Evolutionary conservation across 345 rosid species (phyloP).

Genomic region (Citrus cavaleriei): DNA sequence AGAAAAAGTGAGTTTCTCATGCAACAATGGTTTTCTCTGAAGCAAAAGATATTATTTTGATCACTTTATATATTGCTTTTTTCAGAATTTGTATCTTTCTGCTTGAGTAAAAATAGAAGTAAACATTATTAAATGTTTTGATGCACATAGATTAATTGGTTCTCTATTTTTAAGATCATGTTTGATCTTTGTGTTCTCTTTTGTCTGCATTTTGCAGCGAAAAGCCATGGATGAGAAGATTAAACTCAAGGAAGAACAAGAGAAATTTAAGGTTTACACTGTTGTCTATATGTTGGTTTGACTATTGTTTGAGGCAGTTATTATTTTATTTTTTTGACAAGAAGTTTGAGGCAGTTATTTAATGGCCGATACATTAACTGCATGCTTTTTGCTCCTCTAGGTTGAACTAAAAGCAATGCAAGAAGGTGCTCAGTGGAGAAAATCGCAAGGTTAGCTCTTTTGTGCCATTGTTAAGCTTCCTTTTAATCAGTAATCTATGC

Average conservation of each 20-base stretch:
- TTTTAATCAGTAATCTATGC: background rate
- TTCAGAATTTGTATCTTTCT: background rate
- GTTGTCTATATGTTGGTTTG: background rate
- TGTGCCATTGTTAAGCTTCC: background rate
- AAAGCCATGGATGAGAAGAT: slow-evolving; percentile 87
- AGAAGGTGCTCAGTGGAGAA: slow-evolving; percentile 95
- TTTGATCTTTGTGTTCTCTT: background rate
- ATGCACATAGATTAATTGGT: background rate
- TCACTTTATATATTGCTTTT: background rate
- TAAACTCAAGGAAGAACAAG: slow-evolving; percentile 81
- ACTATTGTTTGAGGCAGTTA: slow-evolving; percentile 6
- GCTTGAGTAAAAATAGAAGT: background rate
- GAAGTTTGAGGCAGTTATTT: slow-evolving; percentile 3
- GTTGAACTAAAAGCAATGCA: slow-evolving; percentile 78
- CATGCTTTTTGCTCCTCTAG: slow-evolving; percentile 30
- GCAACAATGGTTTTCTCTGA: background rate
- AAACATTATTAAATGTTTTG: background rate
- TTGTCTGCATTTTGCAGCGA: slow-evolving; percentile 45
- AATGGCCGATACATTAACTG: background rate
- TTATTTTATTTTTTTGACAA: background rate
- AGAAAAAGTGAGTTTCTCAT: slow-evolving; percentile 52
- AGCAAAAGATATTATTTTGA: background rate
- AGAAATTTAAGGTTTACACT: slow-evolving; percentile 71
- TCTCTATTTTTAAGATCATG: background rate
- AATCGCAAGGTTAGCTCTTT: slow-evolving; percentile 64